A percentile compares a stretch with the other conserved stretches of the same genome.
Conservation (phyloP, 805 yeast species). For the Cyberlindnera maclurae region DNA sequence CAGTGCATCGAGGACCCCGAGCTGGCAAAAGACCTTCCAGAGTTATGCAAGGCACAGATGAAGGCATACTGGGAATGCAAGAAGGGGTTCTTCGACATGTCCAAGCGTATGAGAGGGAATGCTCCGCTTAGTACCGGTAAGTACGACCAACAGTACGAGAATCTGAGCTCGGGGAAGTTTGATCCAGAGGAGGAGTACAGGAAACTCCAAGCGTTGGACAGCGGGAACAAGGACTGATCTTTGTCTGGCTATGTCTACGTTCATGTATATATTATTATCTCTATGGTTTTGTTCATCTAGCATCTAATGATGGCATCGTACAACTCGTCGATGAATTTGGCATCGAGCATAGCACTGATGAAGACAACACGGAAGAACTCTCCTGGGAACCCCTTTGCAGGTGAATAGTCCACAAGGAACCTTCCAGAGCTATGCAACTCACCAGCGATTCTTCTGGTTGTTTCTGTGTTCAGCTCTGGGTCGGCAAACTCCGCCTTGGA, state of each 20-base stretch:
- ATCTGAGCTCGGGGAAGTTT: constrained; percentile 72
- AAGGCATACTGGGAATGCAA: constrained; percentile 85
- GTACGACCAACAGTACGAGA: constrained; percentile 81
- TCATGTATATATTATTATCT: background rate
- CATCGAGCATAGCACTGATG: constrained; percentile 55
- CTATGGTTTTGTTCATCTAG: no score
- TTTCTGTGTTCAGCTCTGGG: constrained; percentile 37
- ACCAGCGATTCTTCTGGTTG: constrained; percentile 56
- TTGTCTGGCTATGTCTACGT: no score
- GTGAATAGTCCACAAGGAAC: constrained; percentile 74
- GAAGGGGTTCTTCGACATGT: constrained; percentile 84
- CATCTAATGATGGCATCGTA: constrained; percentile 29
- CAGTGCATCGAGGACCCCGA: constrained; percentile 81
- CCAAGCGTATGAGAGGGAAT: constrained; percentile 87
- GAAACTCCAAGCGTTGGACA: constrained; percentile 58
- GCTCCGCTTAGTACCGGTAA: constrained; percentile 91
- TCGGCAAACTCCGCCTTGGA: constrained; percentile 32
- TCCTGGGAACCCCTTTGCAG: constrained; percentile 54
- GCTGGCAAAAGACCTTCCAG: constrained; percentile 71
- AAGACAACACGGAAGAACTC: constrained; percentile 83
- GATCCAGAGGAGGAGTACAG: constrained; percentile 75
- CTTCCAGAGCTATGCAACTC: constrained; percentile 55
- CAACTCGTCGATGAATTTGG: constrained; percentile 37
- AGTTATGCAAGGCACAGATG: constrained; percentile 78
- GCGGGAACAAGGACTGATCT: constrained; percentile 33